A percentile compares a stretch with the other conserved stretches of the same genome.
These are phyloP conservation scores for Aspergillus novofumigatus DNA, from an alignment of 2,329 filamentous ascomycete species.

Conservation along the genomic window DNA sequence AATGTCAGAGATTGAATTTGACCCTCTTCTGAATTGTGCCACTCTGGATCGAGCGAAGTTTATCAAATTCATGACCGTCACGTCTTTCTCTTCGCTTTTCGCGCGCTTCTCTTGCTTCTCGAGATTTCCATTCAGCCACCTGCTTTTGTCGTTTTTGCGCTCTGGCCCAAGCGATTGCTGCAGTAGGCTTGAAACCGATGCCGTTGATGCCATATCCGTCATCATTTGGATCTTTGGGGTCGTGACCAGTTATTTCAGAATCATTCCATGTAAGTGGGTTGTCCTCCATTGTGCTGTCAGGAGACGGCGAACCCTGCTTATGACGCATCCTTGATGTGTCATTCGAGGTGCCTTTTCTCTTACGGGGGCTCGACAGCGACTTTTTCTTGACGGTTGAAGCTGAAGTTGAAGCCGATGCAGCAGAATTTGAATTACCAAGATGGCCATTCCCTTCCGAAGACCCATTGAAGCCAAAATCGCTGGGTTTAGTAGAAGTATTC, in stretches of 20 bases:
- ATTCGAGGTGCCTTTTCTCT: slow-evolving; percentile 14
- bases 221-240: slow-evolving; percentile 53
- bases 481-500: slow-evolving; percentile 6
- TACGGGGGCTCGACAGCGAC: slow-evolving; percentile 19
- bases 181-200: slow-evolving; percentile 59
- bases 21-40: slow-evolving; percentile 36
- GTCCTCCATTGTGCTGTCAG: slow-evolving; percentile 20
- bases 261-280: slow-evolving; percentile 52
- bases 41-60: slow-evolving; percentile 23
- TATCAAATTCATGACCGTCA: slow-evolving; percentile 25
- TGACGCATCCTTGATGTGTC: slow-evolving; percentile 23
- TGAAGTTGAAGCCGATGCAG: slow-evolving; percentile 2
- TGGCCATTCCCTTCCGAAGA: slow-evolving; percentile 9
- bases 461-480: slow-evolving; percentile 6
- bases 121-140: slow-evolving; percentile 55
- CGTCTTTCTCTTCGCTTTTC: slow-evolving; percentile 53
- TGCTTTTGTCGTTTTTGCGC: slow-evolving; percentile 56
- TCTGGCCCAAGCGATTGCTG: slow-evolving; percentile 54
- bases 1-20: slow-evolving; percentile 35
- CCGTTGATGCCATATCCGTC: slow-evolving; percentile 63
- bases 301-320: slow-evolving; percentile 32
- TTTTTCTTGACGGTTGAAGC: slow-evolving; percentile 17
- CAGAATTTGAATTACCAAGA: slow-evolving; percentile 3
- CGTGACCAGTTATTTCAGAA: slow-evolving; percentile 59
- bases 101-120: slow-evolving; percentile 57